Conservation (phyloP, 2,329 filamentous ascomycete species). For the Penicillium sp. region DNA sequence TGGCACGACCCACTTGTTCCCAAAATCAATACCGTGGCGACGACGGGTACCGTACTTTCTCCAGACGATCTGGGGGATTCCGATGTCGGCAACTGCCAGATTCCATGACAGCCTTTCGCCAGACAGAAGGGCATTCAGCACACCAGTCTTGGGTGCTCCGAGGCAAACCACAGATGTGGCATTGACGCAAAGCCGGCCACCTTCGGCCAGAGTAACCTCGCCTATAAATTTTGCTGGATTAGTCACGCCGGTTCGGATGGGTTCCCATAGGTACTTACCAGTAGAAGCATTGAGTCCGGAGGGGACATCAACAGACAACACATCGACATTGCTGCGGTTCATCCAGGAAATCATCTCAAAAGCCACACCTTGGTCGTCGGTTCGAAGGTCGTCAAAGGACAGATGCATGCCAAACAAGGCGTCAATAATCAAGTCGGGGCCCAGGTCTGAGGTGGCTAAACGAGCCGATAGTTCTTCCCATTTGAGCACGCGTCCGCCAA, state of each 20-base stretch:
- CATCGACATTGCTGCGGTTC: slow-evolving; percentile 78
- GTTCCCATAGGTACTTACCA: slow-evolving; percentile 54
- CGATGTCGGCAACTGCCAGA: slow-evolving; percentile 81
- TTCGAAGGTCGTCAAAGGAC: slow-evolving; percentile 82
- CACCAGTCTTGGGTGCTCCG: slow-evolving; percentile 79
- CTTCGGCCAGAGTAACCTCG: slow-evolving; percentile 62
- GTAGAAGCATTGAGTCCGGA: slow-evolving; percentile 80
- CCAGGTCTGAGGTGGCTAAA: slow-evolving; percentile 55
- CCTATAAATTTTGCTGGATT: slow-evolving; percentile 36
- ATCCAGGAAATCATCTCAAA: slow-evolving; percentile 93
- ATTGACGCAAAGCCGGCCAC: slow-evolving; percentile 73
- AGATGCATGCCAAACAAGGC: slow-evolving; percentile 82
- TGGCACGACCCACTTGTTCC: slow-evolving; percentile 77
- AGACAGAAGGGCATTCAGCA: slow-evolving; percentile 71
- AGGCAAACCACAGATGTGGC: slow-evolving; percentile 81
- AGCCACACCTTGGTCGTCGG: slow-evolving; percentile 75
- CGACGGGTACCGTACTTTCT: slow-evolving; percentile 78
- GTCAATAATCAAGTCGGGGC: slow-evolving; percentile 80
- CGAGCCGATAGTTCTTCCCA: slow-evolving; percentile 58
- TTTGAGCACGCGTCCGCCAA: slow-evolving; percentile 69
- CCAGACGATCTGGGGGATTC: slow-evolving; percentile 78
- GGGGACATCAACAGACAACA: slow-evolving; percentile 86
- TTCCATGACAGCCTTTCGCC: slow-evolving; percentile 64
- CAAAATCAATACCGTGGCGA: slow-evolving; percentile 83
- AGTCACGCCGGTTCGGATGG: slow-evolving; percentile 1